Base-by-base conservation (phyloP, 441 rosid species). In the Corymbia citriodora region DNA sequence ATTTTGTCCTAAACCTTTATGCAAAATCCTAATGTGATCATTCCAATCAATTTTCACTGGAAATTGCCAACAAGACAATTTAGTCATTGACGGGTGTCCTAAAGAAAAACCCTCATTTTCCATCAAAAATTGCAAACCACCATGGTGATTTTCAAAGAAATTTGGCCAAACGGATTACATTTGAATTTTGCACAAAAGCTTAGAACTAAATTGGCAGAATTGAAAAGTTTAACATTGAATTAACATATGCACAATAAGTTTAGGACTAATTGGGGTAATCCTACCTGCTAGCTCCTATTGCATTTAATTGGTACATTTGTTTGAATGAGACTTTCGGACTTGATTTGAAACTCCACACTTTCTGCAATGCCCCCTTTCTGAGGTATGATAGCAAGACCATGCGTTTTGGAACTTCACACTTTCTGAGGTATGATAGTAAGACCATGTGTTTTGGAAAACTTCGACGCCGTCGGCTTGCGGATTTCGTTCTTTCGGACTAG, bases 21-120 rank as follows among this genome's bases (percentile, higher is more conserved):
- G 16, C 16, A 17, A 53, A 17, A 53, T 15, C 16, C 16, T 7
- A 53, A 53, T 17, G 15, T 53, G 18, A 17, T 53, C 55, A 53
- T 53, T 53, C 18, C 16, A 15, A 17, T 7, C 17, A 25, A 59
- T 59, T 59, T 59, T 59, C n/a, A 25, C 14, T 7, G 2, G 0
- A 59, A 59, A 10, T 13, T n/a, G 10, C 7, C 1, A 40, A 63
- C 29, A 9, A 0, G 18, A 9, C 0, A 14, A 2, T 63, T 9
- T 0, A 59, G 1, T 59, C n/a, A 10, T 25, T 10, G 14, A 59
- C 2, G n/a, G 3, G 14, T 29, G 25, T 59, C 65, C 14, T 59
- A 59, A 59, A 59, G 65, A 59, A 59, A 1, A 0, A 59, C 65
- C 65, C 45, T 59, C 65, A 12, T 59, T 14, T 25, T 59, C 3